Evolutionary conservation across 2,329 filamentous ascomycete species (phyloP), one percentile per base, ranked within the genome.

Genomic region (Sclerotiophoma versabilis): DNA sequence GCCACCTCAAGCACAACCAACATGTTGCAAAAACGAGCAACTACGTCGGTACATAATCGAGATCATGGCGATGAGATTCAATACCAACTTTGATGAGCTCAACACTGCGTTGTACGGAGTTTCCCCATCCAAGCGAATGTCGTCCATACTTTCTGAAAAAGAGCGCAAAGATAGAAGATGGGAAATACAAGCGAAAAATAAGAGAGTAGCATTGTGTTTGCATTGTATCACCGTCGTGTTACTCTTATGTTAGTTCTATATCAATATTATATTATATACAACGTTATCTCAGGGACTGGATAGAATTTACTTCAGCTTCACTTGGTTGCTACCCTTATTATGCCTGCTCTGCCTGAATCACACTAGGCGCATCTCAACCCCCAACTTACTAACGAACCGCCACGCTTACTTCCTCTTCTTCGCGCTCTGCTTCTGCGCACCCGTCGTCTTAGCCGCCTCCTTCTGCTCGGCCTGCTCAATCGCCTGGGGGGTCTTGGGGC

Each of bases 321-420:
- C 25, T 27, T 27, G 11, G 6, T 27, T n/a, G n/a, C n/a, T n/a
- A n/a, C n/a, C n/a, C n/a, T n/a, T n/a, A n/a, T n/a, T n/a, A n/a
- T n/a, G n/a, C n/a, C n/a, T n/a, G n/a, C n/a, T n/a, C n/a, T n/a
- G n/a, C n/a, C n/a, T n/a, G n/a, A n/a, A n/a, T n/a, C n/a, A n/a
- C n/a, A n/a, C 11, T 27, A 6, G 11, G 11, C 6, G 25, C 25
- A 27, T 11, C 25, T 27, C 11, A 27, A 6, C 6, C 25, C 25
- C 6, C 29, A 32, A 12, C 29, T 32, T n/a, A n/a, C n/a, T n/a
- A n/a, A n/a, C n/a, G n/a, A n/a, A n/a, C n/a, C n/a, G n/a, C n/a
- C n/a, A n/a, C n/a, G n/a, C 12, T 47, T 23, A 69, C 64, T 74
- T 75, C 58, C 68, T 65, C 62, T 69, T 68, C 46, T 65, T 71